These are phyloP conservation scores for Paspalum notatum DNA, from an alignment of 176 grass and related monocot genomes.

Conservation along the genomic window DNA sequence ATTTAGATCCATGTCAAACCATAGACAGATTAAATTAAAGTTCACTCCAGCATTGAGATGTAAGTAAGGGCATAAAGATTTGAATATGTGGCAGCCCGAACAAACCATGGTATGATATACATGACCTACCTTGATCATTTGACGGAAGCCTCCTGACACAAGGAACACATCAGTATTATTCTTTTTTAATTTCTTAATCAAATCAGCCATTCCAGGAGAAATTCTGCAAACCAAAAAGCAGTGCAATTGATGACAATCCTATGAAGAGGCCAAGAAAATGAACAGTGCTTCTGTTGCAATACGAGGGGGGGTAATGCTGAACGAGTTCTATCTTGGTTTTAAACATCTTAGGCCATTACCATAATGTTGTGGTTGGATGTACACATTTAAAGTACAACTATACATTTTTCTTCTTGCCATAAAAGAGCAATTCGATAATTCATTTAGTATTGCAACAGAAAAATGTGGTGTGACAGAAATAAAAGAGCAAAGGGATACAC, in stretches of 20 bases:
- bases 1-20: too few relatives aligned
- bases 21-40: background rate
- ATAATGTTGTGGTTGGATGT: background rate
- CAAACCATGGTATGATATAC: too few relatives aligned
- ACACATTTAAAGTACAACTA: background rate
- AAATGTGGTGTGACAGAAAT: too few relatives aligned
- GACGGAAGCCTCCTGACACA: slow-evolving; percentile 81
- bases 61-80: background rate
- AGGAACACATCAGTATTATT: slow-evolving; percentile 79
- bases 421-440: too few relatives aligned
- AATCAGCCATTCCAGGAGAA: slow-evolving; percentile 72
- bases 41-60: background rate
- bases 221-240: slow-evolving; percentile 50
- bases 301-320: background rate
- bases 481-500: background rate
- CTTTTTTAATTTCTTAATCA: slow-evolving; percentile 67
- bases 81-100: background rate
- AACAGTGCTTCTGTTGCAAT: background rate
- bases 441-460: too few relatives aligned
- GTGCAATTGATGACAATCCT: background rate
- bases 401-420: too few relatives aligned
- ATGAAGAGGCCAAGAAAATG: slow-evolving; percentile 10
- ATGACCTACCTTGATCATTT: slow-evolving; percentile 83
- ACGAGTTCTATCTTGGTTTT: slow-evolving; percentile 7
- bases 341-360: background rate